Conservation (phyloP, 352 stramenopile species). For the Pythium scleroteichum region DNA sequence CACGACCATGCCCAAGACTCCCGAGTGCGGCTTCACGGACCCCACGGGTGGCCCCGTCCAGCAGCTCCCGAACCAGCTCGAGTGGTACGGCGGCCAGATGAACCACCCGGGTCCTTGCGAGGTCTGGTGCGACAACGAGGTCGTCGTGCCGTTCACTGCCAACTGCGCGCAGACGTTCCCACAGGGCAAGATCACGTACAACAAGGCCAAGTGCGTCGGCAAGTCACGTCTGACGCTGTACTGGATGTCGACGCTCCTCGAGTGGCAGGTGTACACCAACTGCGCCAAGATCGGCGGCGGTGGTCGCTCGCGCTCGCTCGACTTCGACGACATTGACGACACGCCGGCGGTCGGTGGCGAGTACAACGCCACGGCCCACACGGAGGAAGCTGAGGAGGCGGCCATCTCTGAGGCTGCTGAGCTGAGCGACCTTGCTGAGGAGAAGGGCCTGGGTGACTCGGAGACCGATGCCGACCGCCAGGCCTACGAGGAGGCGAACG, state of each 20-base stretch:
- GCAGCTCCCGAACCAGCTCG: conserved; percentile 37
- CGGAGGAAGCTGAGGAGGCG: conserved; percentile 1
- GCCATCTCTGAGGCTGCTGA: neutral
- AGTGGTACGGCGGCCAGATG: conserved; percentile 42
- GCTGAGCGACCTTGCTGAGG: neutral
- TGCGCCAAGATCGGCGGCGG: conserved; percentile 21
- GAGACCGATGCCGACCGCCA: too few relatives aligned
- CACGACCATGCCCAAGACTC: conserved; percentile 15
- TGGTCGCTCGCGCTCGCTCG: conserved; percentile 8
- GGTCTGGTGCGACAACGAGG: conserved; percentile 42
- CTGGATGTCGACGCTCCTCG: conserved; percentile 55
- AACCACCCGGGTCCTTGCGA: conserved; percentile 49
- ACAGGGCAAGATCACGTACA: conserved; percentile 38
- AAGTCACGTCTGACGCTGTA: conserved; percentile 47
- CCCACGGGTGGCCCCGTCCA: conserved; percentile 30
- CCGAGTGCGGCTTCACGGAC: conserved; percentile 49
- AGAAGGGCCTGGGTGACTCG: neutral
- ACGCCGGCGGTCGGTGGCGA: too few relatives aligned
- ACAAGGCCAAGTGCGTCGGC: conserved; percentile 35
- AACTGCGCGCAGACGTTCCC: conserved; percentile 38
- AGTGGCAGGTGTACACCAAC: conserved; percentile 57
- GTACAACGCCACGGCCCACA: conserved; percentile 10
- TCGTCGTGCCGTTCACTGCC: conserved; percentile 32
- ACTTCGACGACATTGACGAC: conserved; percentile 10
- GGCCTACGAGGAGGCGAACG: neutral